These are phyloP conservation scores for Ceratobasidium papillatum DNA, from an alignment of 1,284 basidiomycete genomes.

Conservation along the genomic window DNA sequence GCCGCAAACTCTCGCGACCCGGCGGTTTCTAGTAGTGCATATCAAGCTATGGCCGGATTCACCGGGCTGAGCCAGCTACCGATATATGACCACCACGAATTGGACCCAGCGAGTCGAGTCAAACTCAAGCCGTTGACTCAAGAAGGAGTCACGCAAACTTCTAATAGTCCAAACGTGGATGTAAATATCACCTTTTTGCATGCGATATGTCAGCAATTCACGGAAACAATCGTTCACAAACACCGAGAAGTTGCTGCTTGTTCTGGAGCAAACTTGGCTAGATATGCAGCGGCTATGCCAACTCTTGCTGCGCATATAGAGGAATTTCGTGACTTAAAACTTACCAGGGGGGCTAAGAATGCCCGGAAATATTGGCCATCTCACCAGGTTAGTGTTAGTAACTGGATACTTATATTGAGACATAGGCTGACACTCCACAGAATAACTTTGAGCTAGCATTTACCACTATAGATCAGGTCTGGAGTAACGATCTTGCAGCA, in stretches of 20 bases:
- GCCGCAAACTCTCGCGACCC: constrained; percentile 6
- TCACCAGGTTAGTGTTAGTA: not conserved
- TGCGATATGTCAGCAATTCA: not conserved
- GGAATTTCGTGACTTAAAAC: not conserved
- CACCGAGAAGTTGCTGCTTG: constrained; percentile 19
- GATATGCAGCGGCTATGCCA: constrained; percentile 18
- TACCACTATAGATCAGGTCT: not conserved
- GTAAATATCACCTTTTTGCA: not conserved
- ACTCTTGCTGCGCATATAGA: not conserved
- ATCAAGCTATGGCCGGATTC: constrained; percentile 13
- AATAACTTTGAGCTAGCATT: not conserved
- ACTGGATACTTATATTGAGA: not conserved
- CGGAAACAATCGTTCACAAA: not conserved
- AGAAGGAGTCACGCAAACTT: no score
- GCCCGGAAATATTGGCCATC: not conserved
- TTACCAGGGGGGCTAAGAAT: no score
- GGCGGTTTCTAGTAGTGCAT: constrained; percentile 7
- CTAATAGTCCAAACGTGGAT: not conserved
- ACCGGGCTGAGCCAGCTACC: not conserved
- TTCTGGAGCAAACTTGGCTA: constrained; percentile 6
- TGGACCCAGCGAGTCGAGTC: not conserved
- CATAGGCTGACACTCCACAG: not conserved
- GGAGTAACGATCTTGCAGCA: constrained; percentile 1
- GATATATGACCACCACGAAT: not conserved
- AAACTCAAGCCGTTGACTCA: not conserved